These are phyloP conservation scores for Striga hermonthica DNA, from an alignment of 305 asterid species.

Conservation along the genomic window DNA sequence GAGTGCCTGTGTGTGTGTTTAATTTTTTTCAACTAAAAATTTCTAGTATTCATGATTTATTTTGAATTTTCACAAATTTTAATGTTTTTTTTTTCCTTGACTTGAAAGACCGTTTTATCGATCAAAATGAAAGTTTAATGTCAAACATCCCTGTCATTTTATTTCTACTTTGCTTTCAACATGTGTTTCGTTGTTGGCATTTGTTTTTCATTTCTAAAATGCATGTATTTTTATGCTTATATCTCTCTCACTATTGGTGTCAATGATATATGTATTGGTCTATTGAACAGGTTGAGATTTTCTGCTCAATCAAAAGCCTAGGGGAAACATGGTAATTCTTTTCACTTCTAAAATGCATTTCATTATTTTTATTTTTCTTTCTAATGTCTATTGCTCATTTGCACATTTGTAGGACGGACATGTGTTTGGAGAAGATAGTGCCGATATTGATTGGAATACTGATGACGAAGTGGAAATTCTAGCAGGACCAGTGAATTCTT, in stretches of 20 bases:
- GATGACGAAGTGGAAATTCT: constrained; percentile 72
- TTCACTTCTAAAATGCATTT: background rate
- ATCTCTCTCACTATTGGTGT: background rate
- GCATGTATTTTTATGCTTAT: background rate
- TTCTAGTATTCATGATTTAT: background rate
- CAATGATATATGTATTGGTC: constrained; percentile 1
- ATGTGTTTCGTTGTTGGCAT: background rate
- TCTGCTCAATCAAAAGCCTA: constrained; percentile 1
- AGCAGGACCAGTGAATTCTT: constrained; percentile 32
- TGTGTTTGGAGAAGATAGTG: constrained; percentile 46
- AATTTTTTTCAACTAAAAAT: background rate
- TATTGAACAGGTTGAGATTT: constrained; percentile 38
- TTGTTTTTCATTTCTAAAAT: background rate
- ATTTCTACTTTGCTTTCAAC: too few species aligned
- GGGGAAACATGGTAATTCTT: constrained; percentile 36
- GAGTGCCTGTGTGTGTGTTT: background rate
- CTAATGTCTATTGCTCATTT: constrained; percentile 3
- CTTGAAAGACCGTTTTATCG: background rate
- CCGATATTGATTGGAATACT: constrained; percentile 67
- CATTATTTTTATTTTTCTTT: background rate
- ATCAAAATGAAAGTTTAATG: too few species aligned
- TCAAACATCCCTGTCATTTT: background rate
- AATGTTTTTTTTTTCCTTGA: too few species aligned
- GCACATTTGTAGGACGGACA: constrained; percentile 39
- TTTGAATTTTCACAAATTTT: too few species aligned